Evolutionary conservation across 2,329 filamentous ascomycete genomes (phyloP), one percentile per base, ranked within the genome.

Genomic region (Arachnomyces sp.): DNA sequence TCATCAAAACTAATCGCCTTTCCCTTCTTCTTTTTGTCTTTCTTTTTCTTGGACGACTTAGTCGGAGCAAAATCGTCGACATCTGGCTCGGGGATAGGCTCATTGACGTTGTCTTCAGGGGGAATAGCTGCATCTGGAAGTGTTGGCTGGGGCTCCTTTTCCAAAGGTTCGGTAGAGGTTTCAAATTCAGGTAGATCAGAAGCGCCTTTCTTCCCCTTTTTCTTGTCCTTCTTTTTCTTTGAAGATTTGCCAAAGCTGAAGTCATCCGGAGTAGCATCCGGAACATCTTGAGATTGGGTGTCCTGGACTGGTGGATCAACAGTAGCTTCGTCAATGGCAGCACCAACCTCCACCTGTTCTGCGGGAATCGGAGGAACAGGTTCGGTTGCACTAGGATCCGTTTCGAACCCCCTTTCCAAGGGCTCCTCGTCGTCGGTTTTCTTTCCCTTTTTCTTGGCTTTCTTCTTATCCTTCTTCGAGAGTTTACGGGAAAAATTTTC

Each of bases 1-100:
- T 16, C 13, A n/a, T 36, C 36, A 25, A 15, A 2, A 7, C 28
- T 36, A n/a, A 6, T n/a, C n/a, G n/a, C 33, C 33, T 42, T 48
- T 5, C 43, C 44, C 37, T 51, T 51, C 42, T 54, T 57, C 31
- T 54, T 53, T 17, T 55, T 50, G 34, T 51, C 53, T 42, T 52
- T 58, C 36, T 46, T 55, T 48, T 54, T 48, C 41, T 58, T 54
- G 20, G 50, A 55, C 4, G 46, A 42, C 2, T 42, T 28, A 3
- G 28, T 30, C 3, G 46, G 36, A 18, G 11, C 28, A 17, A 49
- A 39, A 2, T 25, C 20, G 9, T 25, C 20, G 5, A 25, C 9
- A 25, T 25, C 9, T 9, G 20, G 20, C 20, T 25, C 20, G 9
- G 9, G 20, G 9, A 25, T 25, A 25, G 20, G 20, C 20, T 25